These are phyloP conservation scores for Trichocladium uniseriatum DNA, from an alignment of 495 filamentous ascomycete species.

Conservation along the genomic window DNA sequence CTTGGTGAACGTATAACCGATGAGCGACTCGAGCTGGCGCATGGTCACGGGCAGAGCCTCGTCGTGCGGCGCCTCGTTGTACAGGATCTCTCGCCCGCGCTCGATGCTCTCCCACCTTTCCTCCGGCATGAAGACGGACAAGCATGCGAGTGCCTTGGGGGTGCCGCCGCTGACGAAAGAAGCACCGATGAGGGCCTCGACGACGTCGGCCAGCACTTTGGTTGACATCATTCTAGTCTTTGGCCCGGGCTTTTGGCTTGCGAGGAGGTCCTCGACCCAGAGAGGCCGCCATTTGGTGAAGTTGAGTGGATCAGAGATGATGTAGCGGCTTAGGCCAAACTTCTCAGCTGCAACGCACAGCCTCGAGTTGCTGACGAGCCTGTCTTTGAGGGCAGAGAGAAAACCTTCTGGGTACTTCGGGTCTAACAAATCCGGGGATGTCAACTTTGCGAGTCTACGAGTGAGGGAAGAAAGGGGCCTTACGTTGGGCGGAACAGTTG, in stretches of 20 bases:
- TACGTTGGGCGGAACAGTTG: slow-evolving; percentile 52
- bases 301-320: slow-evolving; percentile 59
- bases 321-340: slow-evolving; percentile 60
- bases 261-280: slow-evolving; percentile 47
- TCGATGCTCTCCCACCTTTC: slow-evolving; percentile 44
- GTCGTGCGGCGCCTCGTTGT: slow-evolving; percentile 20
- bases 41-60: slow-evolving; percentile 21
- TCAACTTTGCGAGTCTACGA: too few species aligned
- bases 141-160: slow-evolving; percentile 52
- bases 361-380: slow-evolving; percentile 60
- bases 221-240: slow-evolving; percentile 45
- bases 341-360: slow-evolving; percentile 56
- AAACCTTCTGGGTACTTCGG: slow-evolving; percentile 70
- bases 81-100: slow-evolving; percentile 25
- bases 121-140: slow-evolving; percentile 57
- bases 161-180: slow-evolving; percentile 63
- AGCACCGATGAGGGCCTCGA: slow-evolving; percentile 76
- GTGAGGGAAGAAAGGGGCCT: too few species aligned
- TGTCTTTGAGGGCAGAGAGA: slow-evolving; percentile 58
- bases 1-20: slow-evolving; percentile 65
- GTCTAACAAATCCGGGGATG: slow-evolving; percentile 30
- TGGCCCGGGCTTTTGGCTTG: slow-evolving; percentile 9
- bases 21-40: slow-evolving; percentile 44
- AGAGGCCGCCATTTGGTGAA: slow-evolving; percentile 61
- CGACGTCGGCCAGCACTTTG: slow-evolving; percentile 82